phyloP scores from a whole-genome alignment of 352 stramenopile genomes.

The Globisporangium alternatum region DNA sequence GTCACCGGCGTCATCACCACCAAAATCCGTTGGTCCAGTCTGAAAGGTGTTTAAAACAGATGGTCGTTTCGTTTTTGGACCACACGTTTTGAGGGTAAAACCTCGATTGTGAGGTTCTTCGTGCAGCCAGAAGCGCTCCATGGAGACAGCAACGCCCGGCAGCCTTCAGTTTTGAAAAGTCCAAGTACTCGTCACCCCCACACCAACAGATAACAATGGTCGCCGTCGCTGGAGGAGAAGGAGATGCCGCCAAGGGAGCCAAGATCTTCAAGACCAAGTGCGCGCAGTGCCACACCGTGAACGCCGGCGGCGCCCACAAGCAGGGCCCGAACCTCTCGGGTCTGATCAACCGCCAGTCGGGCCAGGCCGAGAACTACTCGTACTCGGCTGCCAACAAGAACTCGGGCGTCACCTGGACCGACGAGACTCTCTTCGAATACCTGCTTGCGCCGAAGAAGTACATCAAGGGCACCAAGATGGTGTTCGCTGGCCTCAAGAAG shows the following conservation, averaged over 20 bases:
- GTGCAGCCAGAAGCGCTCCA: background rate
- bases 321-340: constrained; percentile 98
- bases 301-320: constrained; percentile 94
- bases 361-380: constrained; percentile 95
- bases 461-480: constrained; percentile 99
- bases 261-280: constrained; percentile 99
- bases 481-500: constrained; percentile 99
- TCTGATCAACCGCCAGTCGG: constrained; percentile 96
- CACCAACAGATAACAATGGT: constrained; percentile 11
- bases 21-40: too few relatives aligned
- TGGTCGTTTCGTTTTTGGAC: too few relatives aligned
- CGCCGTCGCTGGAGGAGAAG: constrained; percentile 29
- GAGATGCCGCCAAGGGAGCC: constrained; percentile 85
- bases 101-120: background rate
- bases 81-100: too few relatives aligned
- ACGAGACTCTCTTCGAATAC: constrained; percentile 99
- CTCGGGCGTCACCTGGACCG: constrained; percentile 94
- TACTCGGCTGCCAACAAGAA: constrained; percentile 99
- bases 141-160: background rate
- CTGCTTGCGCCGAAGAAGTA: constrained; percentile 99
- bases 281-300: constrained; percentile 93
- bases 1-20: too few relatives aligned
- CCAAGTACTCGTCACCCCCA: constrained; percentile 24
- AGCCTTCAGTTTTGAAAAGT: constrained; percentile 46
- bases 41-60: too few relatives aligned